Evolutionary conservation across 192 early-diverging fungal genomes (phyloP).

Genomic region (Entomortierella chlamydospora): DNA sequence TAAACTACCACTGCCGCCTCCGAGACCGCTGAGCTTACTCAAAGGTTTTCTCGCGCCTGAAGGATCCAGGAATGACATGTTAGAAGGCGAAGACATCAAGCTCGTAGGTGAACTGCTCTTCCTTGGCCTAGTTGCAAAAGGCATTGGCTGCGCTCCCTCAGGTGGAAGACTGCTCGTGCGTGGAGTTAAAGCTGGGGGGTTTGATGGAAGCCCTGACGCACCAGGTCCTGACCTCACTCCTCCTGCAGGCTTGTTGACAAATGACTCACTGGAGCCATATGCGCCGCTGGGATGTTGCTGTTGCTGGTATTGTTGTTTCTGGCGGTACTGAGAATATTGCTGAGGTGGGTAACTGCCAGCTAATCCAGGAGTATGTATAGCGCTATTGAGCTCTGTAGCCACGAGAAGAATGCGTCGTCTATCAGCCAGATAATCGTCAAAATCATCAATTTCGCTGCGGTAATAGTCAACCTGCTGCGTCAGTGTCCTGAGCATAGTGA

Average conservation of each 20-base stretch:
- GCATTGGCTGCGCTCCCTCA: not conserved
- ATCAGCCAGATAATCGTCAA: conserved; percentile 68
- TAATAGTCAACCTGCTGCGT: conserved; percentile 76
- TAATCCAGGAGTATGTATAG: conserved; percentile 44
- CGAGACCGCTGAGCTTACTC: not conserved
- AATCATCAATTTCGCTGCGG: conserved; percentile 66
- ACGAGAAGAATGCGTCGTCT: conserved; percentile 67
- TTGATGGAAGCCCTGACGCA: conserved; percentile 41
- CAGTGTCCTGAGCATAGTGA: conserved; percentile 72
- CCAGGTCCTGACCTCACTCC: conserved; percentile 39
- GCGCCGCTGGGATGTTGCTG: conserved; percentile 21
- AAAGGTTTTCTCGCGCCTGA: conserved; percentile 13
- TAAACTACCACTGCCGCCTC: not conserved
- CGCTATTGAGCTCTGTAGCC: conserved; percentile 59
- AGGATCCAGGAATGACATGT: conserved; percentile 35
- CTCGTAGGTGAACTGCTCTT: conserved; percentile 41
- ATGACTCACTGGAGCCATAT: conserved; percentile 50
- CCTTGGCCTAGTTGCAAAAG: conserved; percentile 13
- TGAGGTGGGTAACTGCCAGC: conserved; percentile 2
- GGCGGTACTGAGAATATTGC: conserved; percentile 26
- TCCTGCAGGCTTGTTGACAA: conserved; percentile 9
- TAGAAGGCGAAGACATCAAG: conserved; percentile 46
- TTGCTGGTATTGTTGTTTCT: conserved; percentile 43
- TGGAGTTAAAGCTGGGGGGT: not conserved
- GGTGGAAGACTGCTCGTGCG: conserved; percentile 14